Evolutionary conservation across 805 yeast species (phyloP).

Genomic region (Wickerhamiella brachini): DNA sequence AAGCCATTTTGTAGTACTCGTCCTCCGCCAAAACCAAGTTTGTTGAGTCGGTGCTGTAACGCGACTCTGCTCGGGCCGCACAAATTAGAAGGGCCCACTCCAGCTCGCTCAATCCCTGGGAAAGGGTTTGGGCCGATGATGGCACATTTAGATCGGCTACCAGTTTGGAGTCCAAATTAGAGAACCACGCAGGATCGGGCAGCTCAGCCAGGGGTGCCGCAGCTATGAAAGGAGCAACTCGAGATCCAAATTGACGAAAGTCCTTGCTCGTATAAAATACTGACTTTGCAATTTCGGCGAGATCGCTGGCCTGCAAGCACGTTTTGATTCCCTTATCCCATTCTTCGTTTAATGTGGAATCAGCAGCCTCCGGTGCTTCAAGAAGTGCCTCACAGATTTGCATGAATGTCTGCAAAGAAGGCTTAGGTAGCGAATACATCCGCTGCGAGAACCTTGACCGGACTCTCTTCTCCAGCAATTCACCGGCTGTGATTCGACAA

Average conservation of each 20-base stretch:
- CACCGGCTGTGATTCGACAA: slow-evolving; percentile 60
- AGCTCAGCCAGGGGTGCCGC: slow-evolving; percentile 1
- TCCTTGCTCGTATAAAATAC: slow-evolving; percentile 50
- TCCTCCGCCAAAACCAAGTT: slow-evolving; percentile 66
- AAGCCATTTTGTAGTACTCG: slow-evolving; percentile 53
- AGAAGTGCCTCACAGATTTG: slow-evolving; percentile 33
- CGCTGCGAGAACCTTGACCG: slow-evolving; percentile 80
- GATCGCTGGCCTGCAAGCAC: slow-evolving; percentile 3
- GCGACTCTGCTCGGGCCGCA: slow-evolving; percentile 57
- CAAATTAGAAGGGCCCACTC: slow-evolving; percentile 61
- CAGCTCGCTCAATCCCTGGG: slow-evolving; percentile 41
- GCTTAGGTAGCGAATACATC: slow-evolving; percentile 44
- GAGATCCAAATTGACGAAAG: slow-evolving; percentile 28
- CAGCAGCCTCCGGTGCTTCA: slow-evolving; percentile 16
- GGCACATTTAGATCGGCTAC: slow-evolving; percentile 5
- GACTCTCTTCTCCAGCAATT: slow-evolving; percentile 80
- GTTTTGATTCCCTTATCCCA: slow-evolving; percentile 17
- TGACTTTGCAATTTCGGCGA: slow-evolving; percentile 28
- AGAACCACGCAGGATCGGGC: slow-evolving; percentile 19
- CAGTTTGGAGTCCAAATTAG: slow-evolving; percentile 24
- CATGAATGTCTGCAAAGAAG: slow-evolving; percentile 33
- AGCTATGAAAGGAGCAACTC: slow-evolving; percentile 21
- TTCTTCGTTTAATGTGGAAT: slow-evolving; percentile 6
- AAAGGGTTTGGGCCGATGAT: slow-evolving; percentile 8
- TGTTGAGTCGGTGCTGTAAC: slow-evolving; percentile 41